These are phyloP conservation scores for Lycium barbarum DNA, from an alignment of 257 asterid species.

Conservation along the genomic window DNA sequence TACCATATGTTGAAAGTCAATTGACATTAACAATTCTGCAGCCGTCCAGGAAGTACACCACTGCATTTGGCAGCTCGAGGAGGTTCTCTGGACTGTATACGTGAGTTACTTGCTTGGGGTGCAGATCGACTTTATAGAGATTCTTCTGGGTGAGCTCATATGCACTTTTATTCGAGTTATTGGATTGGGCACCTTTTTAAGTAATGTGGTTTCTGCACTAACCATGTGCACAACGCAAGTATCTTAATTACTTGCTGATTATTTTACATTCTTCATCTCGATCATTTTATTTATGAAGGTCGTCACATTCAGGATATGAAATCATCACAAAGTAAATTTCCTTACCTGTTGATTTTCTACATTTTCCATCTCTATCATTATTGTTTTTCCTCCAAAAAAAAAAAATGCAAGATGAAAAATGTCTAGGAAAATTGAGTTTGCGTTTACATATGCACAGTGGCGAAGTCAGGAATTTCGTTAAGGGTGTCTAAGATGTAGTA, in stretches of 20 bases:
- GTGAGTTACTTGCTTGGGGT: conserved; percentile 84
- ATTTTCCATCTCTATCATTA: not conserved
- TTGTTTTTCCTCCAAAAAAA: too few relatives aligned
- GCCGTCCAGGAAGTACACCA: conserved; percentile 77
- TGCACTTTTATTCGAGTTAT: not conserved
- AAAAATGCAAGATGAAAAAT: too few relatives aligned
- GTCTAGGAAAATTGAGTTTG: not conserved
- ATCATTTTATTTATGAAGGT: not conserved
- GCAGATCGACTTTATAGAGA: conserved; percentile 82
- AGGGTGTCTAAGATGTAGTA: too few relatives aligned
- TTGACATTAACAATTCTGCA: conserved; percentile 35
- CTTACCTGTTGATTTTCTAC: not conserved
- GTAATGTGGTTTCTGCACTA: not conserved
- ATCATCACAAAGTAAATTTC: not conserved
- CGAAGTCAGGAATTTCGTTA: too few relatives aligned
- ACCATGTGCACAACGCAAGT: not conserved
- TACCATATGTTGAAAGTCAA: conserved; percentile 14
- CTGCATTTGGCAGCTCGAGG: conserved; percentile 90
- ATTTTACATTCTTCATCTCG: not conserved
- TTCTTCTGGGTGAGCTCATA: conserved; percentile 67
- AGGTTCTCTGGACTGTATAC: conserved; percentile 81
- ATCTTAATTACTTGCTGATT: not conserved
- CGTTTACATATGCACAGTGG: too few relatives aligned
- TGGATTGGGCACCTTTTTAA: not conserved
- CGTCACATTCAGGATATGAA: not conserved